Percentiles rank a stretch among this genome's conserved stretches.
phyloP scores from a whole-genome alignment of 148 eudicot genomes.

The Rhododendron henanense region DNA sequence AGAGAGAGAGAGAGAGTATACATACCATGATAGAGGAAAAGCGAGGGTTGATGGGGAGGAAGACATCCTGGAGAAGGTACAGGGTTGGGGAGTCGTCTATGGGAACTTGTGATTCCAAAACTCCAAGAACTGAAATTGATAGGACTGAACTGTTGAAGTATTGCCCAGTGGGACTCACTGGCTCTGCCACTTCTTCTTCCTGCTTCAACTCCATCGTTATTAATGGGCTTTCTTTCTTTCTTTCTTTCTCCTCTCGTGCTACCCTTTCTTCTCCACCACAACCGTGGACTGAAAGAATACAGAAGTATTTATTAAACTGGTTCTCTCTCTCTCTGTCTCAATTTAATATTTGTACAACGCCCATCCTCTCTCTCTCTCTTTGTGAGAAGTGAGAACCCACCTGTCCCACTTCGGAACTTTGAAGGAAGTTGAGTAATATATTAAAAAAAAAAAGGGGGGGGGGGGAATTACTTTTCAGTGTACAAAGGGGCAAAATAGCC shows the following conservation, averaged over 20 bases:
- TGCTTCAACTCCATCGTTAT: neutral
- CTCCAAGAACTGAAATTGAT: slow-evolving; percentile 27
- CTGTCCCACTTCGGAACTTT: no score
- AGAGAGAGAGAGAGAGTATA: neutral
- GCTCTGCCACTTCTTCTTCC: slow-evolving; percentile 6
- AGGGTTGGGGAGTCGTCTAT: slow-evolving; percentile 18
- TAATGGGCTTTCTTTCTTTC: neutral
- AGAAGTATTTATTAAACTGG: neutral
- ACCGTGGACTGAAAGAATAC: neutral
- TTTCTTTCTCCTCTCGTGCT: neutral
- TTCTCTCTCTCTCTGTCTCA: neutral
- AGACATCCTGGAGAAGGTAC: slow-evolving; percentile 15
- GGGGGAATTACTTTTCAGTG: no score
- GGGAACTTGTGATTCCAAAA: slow-evolving; percentile 33
- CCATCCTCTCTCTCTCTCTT: neutral
- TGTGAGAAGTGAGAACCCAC: no score
- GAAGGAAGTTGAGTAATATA: no score
- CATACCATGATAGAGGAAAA: slow-evolving; percentile 52
- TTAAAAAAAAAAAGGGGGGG: no score
- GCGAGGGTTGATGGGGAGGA: slow-evolving; percentile 42
- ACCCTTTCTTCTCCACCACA: neutral
- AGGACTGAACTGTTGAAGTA: slow-evolving; percentile 36
- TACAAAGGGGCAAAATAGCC: no score
- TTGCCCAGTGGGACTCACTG: slow-evolving; percentile 41
- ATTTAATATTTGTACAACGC: neutral